Percentiles rank a stretch among this genome's conserved stretches.
These are phyloP conservation scores for Phialophora expanda DNA, from an alignment of 2,329 filamentous ascomycete genomes.

Conservation along the genomic window DNA sequence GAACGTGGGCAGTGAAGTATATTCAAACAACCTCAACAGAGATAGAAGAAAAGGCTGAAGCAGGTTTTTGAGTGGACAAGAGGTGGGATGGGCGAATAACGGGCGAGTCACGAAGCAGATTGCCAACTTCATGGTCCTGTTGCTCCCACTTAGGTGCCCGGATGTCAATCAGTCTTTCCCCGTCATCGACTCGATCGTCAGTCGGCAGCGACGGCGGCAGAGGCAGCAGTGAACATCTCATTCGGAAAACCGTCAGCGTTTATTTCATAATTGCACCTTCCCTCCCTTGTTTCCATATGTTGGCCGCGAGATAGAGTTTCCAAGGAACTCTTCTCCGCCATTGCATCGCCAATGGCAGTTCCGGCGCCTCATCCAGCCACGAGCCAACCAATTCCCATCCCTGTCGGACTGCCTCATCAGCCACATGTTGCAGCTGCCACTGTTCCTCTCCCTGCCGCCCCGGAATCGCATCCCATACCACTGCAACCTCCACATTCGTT, in stretches of 20 bases:
- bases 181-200: constrained; percentile 8
- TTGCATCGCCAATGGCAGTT: constrained; percentile 12
- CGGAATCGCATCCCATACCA: constrained; percentile 24
- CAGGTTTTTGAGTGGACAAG: constrained; percentile 3
- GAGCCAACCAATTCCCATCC: constrained; percentile 21
- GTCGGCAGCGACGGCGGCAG: constrained; percentile 11
- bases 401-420: constrained; percentile 18
- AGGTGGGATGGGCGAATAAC: constrained; percentile 22
- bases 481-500: constrained; percentile 2
- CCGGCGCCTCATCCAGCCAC: constrained; percentile 14
- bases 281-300: not conserved
- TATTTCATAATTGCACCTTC: not conserved
- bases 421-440: constrained; percentile 12
- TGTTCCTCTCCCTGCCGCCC: constrained; percentile 4
- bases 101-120: constrained; percentile 11
- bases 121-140: constrained; percentile 13
- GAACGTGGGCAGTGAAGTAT: not conserved
- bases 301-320: constrained; percentile 18
- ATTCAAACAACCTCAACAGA: not conserved
- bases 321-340: constrained; percentile 16
- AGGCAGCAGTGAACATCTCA: not conserved
- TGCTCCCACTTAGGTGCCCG: constrained; percentile 1
- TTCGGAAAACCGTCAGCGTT: not conserved
- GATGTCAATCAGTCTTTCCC: constrained; percentile 13
- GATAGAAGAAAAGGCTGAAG: not conserved